Base-by-base conservation (phyloP, 2,329 filamentous ascomycete genomes). In the Blastomyces silverae region DNA sequence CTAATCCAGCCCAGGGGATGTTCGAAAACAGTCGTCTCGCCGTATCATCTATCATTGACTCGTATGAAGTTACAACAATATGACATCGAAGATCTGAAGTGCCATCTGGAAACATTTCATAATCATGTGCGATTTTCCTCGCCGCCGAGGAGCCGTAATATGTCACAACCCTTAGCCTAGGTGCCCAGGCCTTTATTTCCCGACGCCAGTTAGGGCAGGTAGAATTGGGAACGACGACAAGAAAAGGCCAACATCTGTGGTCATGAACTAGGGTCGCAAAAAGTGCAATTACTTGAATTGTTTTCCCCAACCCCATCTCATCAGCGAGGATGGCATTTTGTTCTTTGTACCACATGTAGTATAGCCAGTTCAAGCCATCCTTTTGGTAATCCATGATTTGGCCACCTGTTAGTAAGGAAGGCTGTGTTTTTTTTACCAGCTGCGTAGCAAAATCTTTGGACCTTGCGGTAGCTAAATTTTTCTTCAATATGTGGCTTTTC, bases 251-350 rank as follows among this genome's bases (percentile, higher is more conserved):
- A 76, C 91, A 94, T 72, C 85, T 81, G 71, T 85, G 83, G 62
- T 87, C 83, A 66, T 89, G 83, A 31, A 89, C 82, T 48, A 97
- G 78, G 0, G 88, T 87, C 1, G 90, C 87, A 66, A 97, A 83
- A 67, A 96, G 85, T 2, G 88, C 86, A 66, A 97, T 89, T 62
- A 97, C 87, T 74, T 99, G 94, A 42, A 99, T 91, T 0, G 94
- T 99, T 79, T 99, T 99, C 42, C 94, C 94, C 1, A 99, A 84
- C 52, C 94, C 94, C 94, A 99, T 99, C 74, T 99, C 94, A 73
- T 99, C 94, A 0, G 94, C 94, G 7, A 97, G 84, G 65, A 97
- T 93, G 37, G 92, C 89, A 71, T 94, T 97, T 72, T 90, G 87
- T 69, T 87, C 83, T 61, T 85, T 82, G 71, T 92, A 89, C 81